Percentiles rank a stretch among this genome's conserved stretches.
These are phyloP conservation scores for Orbilia javanica DNA, from an alignment of 2,329 filamentous ascomycete species.

Conservation along the genomic window DNA sequence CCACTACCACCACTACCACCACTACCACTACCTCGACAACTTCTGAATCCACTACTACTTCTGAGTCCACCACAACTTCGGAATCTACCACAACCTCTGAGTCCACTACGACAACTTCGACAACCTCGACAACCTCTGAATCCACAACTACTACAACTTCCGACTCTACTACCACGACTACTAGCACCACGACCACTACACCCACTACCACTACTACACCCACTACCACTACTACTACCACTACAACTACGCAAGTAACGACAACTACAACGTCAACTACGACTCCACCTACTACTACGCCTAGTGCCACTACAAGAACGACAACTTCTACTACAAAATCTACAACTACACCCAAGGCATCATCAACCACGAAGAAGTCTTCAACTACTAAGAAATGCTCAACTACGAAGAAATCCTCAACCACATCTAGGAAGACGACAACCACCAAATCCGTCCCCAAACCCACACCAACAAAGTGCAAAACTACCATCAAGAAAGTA, in stretches of 20 bases:
- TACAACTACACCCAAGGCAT: background rate
- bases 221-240: slow-evolving; percentile 5
- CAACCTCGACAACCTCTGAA: background rate
- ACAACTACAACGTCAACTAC: too few species aligned
- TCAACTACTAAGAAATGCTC: background rate
- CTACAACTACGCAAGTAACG: slow-evolving; percentile 1
- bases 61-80: background rate
- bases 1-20: slow-evolving; percentile 11
- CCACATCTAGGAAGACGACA: background rate
- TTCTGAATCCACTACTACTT: background rate
- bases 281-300: slow-evolving; percentile 7
- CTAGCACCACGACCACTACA: background rate
- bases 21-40: background rate
- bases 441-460: slow-evolving; percentile 13
- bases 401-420: slow-evolving; percentile 11
- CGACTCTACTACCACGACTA: slow-evolving; percentile 18
- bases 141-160: slow-evolving; percentile 7
- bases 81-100: slow-evolving; percentile 18
- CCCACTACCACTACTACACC: background rate
- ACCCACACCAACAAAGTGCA: slow-evolving; percentile 5
- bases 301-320: background rate
- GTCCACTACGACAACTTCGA: slow-evolving; percentile 19
- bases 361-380: slow-evolving; percentile 11
- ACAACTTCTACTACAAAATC: background rate
- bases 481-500: slow-evolving; percentile 30